A percentile compares a stretch with the other conserved stretches of the same genome.
These are phyloP conservation scores for Lignosus rhinocerotis DNA, from an alignment of 1,284 basidiomycete species.

Conservation along the genomic window DNA sequence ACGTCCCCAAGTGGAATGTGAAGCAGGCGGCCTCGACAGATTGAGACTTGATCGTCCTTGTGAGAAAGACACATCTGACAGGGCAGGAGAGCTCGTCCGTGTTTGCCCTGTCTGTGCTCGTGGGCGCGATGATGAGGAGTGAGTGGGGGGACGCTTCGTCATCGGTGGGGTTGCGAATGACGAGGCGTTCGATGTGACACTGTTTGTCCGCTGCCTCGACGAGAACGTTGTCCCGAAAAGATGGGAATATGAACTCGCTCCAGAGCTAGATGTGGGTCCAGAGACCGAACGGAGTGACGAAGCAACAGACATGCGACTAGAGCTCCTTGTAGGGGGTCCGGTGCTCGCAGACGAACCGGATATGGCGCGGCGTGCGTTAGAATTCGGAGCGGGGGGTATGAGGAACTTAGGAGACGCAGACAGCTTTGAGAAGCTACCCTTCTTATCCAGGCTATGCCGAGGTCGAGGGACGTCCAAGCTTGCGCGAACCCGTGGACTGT, in stretches of 20 bases:
- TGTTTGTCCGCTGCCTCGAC: conserved; percentile 76
- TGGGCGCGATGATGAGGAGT: conserved; percentile 39
- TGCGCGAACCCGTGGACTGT: conserved; percentile 24
- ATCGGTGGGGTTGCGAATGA: conserved; percentile 34
- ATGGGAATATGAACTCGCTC: conserved; percentile 32
- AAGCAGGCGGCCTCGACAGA: conserved; percentile 37
- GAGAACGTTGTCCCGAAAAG: conserved; percentile 69
- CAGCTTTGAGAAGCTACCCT: conserved; percentile 50
- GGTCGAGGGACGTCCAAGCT: conserved; percentile 26
- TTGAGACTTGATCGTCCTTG: conserved; percentile 29
- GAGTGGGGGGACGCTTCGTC: conserved; percentile 24
- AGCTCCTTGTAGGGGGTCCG: conserved; percentile 38
- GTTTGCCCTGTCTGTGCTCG: conserved; percentile 42
- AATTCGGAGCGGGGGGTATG: conserved; percentile 42
- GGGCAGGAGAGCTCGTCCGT: conserved; percentile 56
- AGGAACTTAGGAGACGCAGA: conserved; percentile 48
- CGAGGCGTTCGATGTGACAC: conserved; percentile 46
- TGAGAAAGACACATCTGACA: conserved; percentile 48
- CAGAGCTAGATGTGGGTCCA: conserved; percentile 39
- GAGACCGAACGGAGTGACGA: conserved; percentile 56
- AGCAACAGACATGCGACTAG: conserved; percentile 49
- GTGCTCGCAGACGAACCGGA: conserved; percentile 44
- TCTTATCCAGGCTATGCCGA: conserved; percentile 23
- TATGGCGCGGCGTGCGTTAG: conserved; percentile 44
- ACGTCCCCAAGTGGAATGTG: conserved; percentile 63